Conservation (phyloP, 805 yeast genomes). For the Kuraishia piskuri region DNA sequence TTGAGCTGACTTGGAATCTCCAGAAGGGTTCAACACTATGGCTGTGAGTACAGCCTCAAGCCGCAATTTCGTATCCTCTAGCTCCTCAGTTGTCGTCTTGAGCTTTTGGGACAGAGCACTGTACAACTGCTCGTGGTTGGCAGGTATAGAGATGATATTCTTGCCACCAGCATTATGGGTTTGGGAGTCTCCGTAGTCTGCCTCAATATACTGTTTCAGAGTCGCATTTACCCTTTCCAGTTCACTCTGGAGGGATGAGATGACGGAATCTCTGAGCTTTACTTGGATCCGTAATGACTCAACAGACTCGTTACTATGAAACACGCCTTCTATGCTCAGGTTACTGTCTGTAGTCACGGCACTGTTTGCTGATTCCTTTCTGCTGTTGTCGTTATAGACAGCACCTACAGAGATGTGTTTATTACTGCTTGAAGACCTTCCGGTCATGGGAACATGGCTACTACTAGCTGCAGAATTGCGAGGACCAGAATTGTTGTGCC, state of each 20-base stretch:
- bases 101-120: constrained; percentile 18
- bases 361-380: background rate
- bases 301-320: background rate
- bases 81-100: constrained; percentile 30
- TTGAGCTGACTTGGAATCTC: constrained; percentile 10
- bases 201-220: constrained; percentile 21
- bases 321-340: background rate
- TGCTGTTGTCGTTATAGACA: background rate
- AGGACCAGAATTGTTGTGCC: background rate
- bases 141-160: constrained; percentile 16
- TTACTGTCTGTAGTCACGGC: background rate
- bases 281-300: constrained; percentile 35
- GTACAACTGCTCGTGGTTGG: constrained; percentile 15
- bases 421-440: background rate
- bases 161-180: background rate
- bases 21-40: constrained; percentile 39
- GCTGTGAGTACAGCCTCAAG: constrained; percentile 58
- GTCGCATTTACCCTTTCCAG: constrained; percentile 33
- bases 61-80: constrained; percentile 51
- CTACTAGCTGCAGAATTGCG: background rate
- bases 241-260: constrained; percentile 36
- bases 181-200: constrained; percentile 15
- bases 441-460: background rate
- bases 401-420: background rate
- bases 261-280: constrained; percentile 44